These are phyloP conservation scores for Aphanomyces invadans DNA, from an alignment of 352 stramenopile genomes.

Conservation along the genomic window DNA sequence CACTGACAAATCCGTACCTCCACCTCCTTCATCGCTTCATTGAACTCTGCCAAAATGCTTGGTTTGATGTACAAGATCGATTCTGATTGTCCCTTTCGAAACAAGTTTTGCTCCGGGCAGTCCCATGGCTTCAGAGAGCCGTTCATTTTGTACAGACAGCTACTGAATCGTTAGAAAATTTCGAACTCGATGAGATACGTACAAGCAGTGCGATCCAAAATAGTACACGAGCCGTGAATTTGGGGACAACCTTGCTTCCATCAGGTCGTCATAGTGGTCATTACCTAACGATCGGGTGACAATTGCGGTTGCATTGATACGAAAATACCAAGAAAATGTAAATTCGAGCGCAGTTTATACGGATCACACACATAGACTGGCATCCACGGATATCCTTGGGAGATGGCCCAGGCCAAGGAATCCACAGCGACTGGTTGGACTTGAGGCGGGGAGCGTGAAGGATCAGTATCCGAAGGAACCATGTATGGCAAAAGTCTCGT, in stretches of 20 bases:
- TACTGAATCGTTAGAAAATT: neutral
- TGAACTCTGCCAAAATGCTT: neutral
- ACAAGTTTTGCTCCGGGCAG: neutral
- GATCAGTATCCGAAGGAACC: neutral
- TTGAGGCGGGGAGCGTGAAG: neutral
- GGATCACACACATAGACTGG: constrained; percentile 10
- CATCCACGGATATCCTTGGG: constrained; percentile 9
- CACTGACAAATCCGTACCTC: neutral
- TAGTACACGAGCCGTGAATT: neutral
- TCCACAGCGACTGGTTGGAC: neutral
- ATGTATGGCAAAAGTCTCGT: constrained; percentile 1
- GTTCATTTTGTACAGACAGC: neutral
- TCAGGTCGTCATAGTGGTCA: neutral
- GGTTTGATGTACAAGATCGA: neutral
- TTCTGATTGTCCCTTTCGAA: neutral
- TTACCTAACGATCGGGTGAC: neutral
- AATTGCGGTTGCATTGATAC: neutral
- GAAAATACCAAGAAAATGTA: neutral
- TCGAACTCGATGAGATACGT: neutral
- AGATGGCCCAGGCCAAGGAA: neutral
- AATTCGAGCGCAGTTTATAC: neutral
- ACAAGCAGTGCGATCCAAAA: constrained; percentile 6
- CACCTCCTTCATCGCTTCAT: constrained; percentile 1
- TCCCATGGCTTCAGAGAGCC: constrained; percentile 1
- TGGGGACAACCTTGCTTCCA: neutral